Percentiles rank a stretch among this genome's conserved stretches.
These are phyloP conservation scores for rapeseed (Brassica napus) DNA, from an alignment of 345 rosid genomes.

Conservation along the genomic window Da-Ae NC_063434.1:2603001-2603500, in stretches of 20 bases:
- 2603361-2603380: neutral
- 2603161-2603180: neutral
- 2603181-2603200: neutral
- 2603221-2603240: neutral
- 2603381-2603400: neutral
- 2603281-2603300: neutral
- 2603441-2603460: neutral
- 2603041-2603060: neutral
- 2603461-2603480: neutral
- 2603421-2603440: neutral
- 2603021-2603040: neutral
- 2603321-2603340: no score
- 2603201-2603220: neutral
- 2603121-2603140: neutral
- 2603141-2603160: neutral
- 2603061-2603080: neutral
- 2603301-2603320: neutral
- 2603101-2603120: neutral
- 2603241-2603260: neutral
- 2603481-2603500: neutral
- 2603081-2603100: neutral
- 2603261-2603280: neutral
- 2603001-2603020: neutral
- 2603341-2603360: no score
- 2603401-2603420: neutral